phyloP scores from a whole-genome alignment of 2,329 filamentous ascomycete species.

The Cordyceps javanica region DNA sequence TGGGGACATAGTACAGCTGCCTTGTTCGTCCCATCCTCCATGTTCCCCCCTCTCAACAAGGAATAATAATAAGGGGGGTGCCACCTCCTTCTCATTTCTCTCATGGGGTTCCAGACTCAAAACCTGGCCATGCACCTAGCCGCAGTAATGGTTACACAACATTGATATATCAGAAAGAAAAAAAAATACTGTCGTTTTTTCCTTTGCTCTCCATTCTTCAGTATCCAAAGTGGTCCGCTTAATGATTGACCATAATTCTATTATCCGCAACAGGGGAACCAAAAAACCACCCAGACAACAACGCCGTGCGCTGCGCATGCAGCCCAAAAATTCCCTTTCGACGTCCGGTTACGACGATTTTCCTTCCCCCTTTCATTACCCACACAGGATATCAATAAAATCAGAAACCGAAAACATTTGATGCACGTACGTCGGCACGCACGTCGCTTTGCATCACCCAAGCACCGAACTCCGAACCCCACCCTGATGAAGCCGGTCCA shows the following conservation, averaged over 20 bases:
- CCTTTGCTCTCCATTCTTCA: neutral
- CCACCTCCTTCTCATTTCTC: neutral
- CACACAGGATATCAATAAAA: neutral
- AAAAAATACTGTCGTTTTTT: slow-evolving; percentile 4
- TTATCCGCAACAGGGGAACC: neutral
- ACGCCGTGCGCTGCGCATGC: neutral
- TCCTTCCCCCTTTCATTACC: neutral
- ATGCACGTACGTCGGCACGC: neutral
- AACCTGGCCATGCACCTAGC: neutral
- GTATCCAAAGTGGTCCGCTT: neutral
- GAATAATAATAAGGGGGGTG: no score
- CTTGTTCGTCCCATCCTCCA: no score
- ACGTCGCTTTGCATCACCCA: slow-evolving; percentile 9
- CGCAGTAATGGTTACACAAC: slow-evolving; percentile 5
- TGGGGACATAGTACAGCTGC: no score
- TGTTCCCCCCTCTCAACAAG: neutral
- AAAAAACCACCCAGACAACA: neutral
- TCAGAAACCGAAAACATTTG: neutral
- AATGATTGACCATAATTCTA: neutral
- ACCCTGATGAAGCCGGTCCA: slow-evolving; percentile 20
- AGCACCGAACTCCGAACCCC: slow-evolving; percentile 15
- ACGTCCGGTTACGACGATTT: neutral
- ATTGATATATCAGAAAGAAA: neutral
- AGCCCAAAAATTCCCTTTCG: neutral
- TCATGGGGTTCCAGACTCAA: neutral